Base-by-base conservation (phyloP, 2,329 filamentous ascomycete genomes). In the Fusarium nygamai region DNA sequence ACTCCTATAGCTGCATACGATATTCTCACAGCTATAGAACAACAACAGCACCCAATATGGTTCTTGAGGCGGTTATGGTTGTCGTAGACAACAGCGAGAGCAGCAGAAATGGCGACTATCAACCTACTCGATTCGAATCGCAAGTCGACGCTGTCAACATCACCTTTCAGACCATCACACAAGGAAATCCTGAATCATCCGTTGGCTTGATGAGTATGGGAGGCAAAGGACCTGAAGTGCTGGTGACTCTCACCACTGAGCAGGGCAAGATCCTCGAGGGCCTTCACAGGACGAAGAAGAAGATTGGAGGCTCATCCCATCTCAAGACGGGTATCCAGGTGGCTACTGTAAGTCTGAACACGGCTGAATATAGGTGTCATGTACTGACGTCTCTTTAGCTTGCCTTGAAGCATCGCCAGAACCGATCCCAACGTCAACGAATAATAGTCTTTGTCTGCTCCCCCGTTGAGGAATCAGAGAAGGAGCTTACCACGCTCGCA, bases 191-290 rank as follows among this genome's bases (percentile, higher is more conserved):
- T 38, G 96, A 99, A 85, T 98, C 96, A 13, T 97, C 95, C 17
- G 96, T 99, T 75, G 96, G 97, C 60, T 88, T 99, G 74, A 98
- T 99, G 95, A 98, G 94, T 85, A 98, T 98, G 96, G 96, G 94
- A 74, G 96, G 96, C 80, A 96, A 94, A 81, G 95, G 95, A n/a
- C 96, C 96, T 56, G 96, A 98, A 85, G 96, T 99, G 74, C 90
- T 99, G 74, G 97, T 96, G 67, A 99, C 96, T 39, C 90, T 98
- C 82, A 98, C 96, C 61, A 96, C 94, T 69, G 97, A 99, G 84
- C 94, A 96, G 81, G 96, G 96, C 84, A 96, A 97, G 87, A 94
- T 99, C 78, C 88, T 98, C 74, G 94, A 97, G 73, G 95, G 95
- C 62, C 87, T 98, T 84, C 96, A 96, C 85, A 92, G 93, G 80